These are phyloP conservation scores for Apostasia shenzhenica DNA, from an alignment of 106 monocot species.

Conservation along the genomic window DNA sequence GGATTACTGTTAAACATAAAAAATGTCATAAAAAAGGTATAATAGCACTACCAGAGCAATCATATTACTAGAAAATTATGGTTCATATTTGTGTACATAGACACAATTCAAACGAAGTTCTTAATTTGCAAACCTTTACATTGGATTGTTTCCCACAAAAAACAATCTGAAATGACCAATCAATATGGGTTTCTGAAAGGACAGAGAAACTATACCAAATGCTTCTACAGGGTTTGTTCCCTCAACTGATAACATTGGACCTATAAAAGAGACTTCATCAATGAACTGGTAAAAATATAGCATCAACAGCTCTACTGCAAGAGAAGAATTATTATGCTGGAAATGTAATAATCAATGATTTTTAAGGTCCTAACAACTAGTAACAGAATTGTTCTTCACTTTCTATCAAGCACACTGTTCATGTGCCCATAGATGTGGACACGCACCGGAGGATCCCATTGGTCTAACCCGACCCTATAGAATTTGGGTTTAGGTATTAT, in stretches of 20 bases:
- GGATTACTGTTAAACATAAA: background rate
- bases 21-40: background rate
- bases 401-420: too few relatives aligned
- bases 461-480: too few relatives aligned
- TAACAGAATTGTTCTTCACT: too few relatives aligned
- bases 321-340: too few relatives aligned
- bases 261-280: constrained; percentile 13
- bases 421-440: too few relatives aligned
- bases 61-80: background rate
- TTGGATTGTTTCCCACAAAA: background rate
- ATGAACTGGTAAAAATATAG: too few relatives aligned
- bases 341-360: too few relatives aligned
- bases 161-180: background rate
- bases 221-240: constrained; percentile 38
- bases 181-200: background rate
- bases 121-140: background rate
- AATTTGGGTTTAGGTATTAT: too few relatives aligned
- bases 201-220: constrained; percentile 46
- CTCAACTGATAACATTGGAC: constrained; percentile 22
- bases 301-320: too few relatives aligned
- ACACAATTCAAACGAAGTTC: background rate
- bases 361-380: too few relatives aligned
- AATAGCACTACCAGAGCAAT: background rate
- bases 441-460: too few relatives aligned
- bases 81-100: background rate